Evolutionary conservation across 176 grass and related monocot genomes (phyloP).

Genomic region (Juncus inflexus): DNA sequence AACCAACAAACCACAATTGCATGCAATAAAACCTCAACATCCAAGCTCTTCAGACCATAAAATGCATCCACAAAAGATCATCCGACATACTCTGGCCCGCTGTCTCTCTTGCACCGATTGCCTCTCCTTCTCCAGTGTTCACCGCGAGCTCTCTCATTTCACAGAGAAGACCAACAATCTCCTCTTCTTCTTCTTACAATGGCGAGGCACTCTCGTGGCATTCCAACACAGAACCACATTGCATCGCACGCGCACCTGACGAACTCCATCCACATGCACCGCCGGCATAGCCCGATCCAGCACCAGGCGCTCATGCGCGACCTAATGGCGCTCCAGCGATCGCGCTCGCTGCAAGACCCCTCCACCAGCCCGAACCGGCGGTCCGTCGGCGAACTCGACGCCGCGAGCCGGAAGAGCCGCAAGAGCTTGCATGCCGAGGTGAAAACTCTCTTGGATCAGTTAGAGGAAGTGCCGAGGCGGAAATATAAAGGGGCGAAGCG

Average conservation of each 20-base stretch:
- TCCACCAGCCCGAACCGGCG: constrained; percentile 66
- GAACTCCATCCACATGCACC: constrained; percentile 78
- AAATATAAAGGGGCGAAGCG: constrained; percentile 29
- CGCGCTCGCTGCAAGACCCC: constrained; percentile 67
- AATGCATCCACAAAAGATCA: too few species aligned
- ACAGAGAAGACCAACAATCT: too few species aligned
- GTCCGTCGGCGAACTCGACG: constrained; percentile 33
- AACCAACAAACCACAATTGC: too few species aligned
- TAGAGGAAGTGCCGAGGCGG: constrained; percentile 38
- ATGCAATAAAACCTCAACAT: too few species aligned
- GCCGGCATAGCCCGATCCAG: constrained; percentile 43
- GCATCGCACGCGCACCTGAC: constrained; percentile 66
- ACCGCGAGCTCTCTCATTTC: too few species aligned
- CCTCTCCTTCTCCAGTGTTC: too few species aligned
- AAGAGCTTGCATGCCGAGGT: constrained; percentile 26
- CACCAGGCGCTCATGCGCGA: constrained; percentile 68
- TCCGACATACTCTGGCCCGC: too few species aligned
- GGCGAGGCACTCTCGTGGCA: not conserved
- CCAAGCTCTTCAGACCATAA: too few species aligned
- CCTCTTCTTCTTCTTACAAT: not conserved
- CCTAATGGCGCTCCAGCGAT: constrained; percentile 74
- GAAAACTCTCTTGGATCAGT: constrained; percentile 67
- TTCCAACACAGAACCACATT: not conserved
- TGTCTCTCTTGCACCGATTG: too few species aligned
- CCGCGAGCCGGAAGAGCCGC: not conserved